These are phyloP conservation scores for Cotoneaster glaucophyllus DNA, from an alignment of 306 rosid genomes.

Conservation along the genomic window DNA sequence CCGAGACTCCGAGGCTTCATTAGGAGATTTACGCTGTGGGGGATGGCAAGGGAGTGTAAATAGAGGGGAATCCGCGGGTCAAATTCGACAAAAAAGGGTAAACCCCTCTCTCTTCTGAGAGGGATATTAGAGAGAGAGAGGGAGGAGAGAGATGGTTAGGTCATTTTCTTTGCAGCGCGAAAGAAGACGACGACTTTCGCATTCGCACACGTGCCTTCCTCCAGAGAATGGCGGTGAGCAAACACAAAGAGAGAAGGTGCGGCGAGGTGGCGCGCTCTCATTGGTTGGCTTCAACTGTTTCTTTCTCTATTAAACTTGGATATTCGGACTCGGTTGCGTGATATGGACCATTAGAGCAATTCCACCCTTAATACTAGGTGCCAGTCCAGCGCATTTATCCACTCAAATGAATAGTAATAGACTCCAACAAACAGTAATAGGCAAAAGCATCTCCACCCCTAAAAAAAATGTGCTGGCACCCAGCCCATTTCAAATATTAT, in stretches of 20 bases:
- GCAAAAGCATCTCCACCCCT: too few species aligned
- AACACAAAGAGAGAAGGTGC: background rate
- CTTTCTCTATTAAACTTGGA: background rate
- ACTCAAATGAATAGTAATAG: too few species aligned
- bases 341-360: too few species aligned
- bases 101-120: background rate
- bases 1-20: background rate
- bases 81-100: background rate
- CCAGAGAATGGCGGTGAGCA: background rate
- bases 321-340: background rate
- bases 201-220: slow-evolving; percentile 3
- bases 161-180: background rate
- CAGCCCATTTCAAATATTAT: too few species aligned
- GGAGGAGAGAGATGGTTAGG: background rate
- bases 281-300: background rate
- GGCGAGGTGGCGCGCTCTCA: background rate
- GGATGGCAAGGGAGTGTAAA: background rate
- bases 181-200: background rate
- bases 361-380: too few species aligned
- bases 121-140: background rate
- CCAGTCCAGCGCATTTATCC: too few species aligned
- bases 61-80: background rate
- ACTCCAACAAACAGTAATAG: too few species aligned
- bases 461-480: too few species aligned
- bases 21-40: background rate